Conservation (phyloP, 441 rosid species). For the Euphorbia corollata region DNA sequence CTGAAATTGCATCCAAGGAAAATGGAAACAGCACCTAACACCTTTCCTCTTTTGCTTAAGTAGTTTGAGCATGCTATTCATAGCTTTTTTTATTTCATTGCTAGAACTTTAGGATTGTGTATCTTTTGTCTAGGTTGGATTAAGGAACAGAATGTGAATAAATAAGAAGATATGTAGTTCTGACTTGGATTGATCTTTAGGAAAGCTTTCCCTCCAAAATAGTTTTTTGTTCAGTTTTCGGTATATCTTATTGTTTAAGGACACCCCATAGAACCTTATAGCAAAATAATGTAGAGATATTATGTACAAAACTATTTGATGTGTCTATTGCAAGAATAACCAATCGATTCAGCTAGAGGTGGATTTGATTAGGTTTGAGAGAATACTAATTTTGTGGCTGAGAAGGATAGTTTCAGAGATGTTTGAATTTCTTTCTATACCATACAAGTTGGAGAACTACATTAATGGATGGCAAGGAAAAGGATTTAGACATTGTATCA, state of each 20-base stretch:
- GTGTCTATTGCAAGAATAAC: too few relatives aligned
- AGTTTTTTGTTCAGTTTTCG: too few relatives aligned
- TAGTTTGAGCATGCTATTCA: conserved; percentile 19
- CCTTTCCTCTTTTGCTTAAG: not conserved
- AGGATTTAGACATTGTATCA: conserved; percentile 27
- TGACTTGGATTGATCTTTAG: not conserved
- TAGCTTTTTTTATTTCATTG: not conserved
- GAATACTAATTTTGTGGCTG: too few relatives aligned
- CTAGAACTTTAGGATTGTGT: not conserved
- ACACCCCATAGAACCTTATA: too few relatives aligned
- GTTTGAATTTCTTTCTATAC: conserved; percentile 21
- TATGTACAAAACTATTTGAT: too few relatives aligned
- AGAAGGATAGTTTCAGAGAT: conserved; percentile 13
- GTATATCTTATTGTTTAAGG: too few relatives aligned
- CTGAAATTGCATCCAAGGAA: conserved; percentile 18
- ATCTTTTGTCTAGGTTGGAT: not conserved
- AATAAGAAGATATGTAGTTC: too few relatives aligned
- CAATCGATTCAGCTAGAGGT: too few relatives aligned
- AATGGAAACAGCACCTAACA: conserved; percentile 14
- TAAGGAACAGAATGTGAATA: not conserved
- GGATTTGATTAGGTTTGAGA: too few relatives aligned
- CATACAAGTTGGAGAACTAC: conserved; percentile 25
- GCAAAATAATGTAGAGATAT: too few relatives aligned
- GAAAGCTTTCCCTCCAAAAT: too few relatives aligned
- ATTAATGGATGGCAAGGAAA: conserved; percentile 29